phyloP scores from a whole-genome alignment of 108 stramenopile species.

The Hondaea fermentalgiana region DNA sequence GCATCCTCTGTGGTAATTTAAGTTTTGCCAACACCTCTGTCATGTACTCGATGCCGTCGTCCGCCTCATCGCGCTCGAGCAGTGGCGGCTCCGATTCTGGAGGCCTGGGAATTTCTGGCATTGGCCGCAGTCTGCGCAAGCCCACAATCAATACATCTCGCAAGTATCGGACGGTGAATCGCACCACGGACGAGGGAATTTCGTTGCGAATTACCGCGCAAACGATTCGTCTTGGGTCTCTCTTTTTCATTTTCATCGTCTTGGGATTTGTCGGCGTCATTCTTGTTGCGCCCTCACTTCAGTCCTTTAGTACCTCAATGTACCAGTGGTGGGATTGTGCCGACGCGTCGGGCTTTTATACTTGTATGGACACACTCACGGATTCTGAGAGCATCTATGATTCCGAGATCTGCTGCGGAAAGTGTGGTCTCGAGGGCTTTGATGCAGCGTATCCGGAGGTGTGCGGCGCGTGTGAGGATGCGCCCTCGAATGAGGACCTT shows the following conservation, averaged over 20 bases:
- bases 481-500: not conserved
- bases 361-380: not conserved
- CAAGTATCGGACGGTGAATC: too few relatives aligned
- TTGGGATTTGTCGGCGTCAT: not conserved
- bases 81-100: not conserved
- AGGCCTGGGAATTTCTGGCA: not conserved
- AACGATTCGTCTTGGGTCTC: not conserved
- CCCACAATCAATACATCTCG: not conserved
- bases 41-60: not conserved
- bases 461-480: not conserved
- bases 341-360: not conserved
- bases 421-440: not conserved
- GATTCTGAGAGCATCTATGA: not conserved
- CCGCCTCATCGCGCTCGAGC: not conserved
- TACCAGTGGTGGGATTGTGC: not conserved
- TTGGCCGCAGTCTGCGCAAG: not conserved
- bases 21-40: not conserved
- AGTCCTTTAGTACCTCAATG: not conserved
- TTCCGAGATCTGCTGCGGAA: not conserved
- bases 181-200: not conserved
- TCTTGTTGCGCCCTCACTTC: not conserved
- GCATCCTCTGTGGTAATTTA: not conserved
- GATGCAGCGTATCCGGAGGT: not conserved
- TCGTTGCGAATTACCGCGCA: not conserved
- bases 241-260: not conserved